Evolutionary conservation across 108 stramenopile genomes (phyloP).

Genomic region (Skeletonema costatum): DNA sequence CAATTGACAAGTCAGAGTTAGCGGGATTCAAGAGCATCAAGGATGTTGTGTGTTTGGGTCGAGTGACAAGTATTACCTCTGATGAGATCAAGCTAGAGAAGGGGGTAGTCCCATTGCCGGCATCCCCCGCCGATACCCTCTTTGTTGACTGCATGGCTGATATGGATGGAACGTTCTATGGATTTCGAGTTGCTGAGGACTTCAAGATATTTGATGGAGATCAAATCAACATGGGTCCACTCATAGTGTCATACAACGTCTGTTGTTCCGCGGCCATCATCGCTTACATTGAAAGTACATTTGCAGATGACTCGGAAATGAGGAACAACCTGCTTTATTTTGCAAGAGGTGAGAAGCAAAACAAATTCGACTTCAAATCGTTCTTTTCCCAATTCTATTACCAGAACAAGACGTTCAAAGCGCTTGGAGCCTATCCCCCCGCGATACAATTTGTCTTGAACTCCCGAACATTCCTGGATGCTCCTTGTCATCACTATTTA

Average conservation of each 20-base stretch:
- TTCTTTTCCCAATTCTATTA: neutral
- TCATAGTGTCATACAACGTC: neutral
- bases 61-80: neutral
- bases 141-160: constrained; percentile 21
- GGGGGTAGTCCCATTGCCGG: neutral
- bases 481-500: constrained; percentile 1
- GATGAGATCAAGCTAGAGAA: constrained; percentile 7
- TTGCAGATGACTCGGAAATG: constrained; percentile 13
- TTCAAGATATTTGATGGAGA: constrained; percentile 2
- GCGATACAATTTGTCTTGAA: constrained; percentile 2
- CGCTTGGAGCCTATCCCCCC: neutral
- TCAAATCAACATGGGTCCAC: constrained; percentile 6
- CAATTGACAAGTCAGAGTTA: constrained; percentile 7
- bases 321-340: constrained; percentile 4
- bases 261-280: constrained; percentile 9
- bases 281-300: constrained; percentile 11
- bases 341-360: neutral
- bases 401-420: neutral
- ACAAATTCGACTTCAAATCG: neutral
- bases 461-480: constrained; percentile 6
- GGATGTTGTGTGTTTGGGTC: constrained; percentile 8
- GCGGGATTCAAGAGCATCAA: constrained; percentile 7
- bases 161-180: constrained; percentile 2
- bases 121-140: constrained; percentile 5
- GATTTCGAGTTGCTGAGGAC: neutral